These are phyloP conservation scores for Yarrowia porcina DNA, from an alignment of 805 yeast genomes.

Conservation along the genomic window DNA sequence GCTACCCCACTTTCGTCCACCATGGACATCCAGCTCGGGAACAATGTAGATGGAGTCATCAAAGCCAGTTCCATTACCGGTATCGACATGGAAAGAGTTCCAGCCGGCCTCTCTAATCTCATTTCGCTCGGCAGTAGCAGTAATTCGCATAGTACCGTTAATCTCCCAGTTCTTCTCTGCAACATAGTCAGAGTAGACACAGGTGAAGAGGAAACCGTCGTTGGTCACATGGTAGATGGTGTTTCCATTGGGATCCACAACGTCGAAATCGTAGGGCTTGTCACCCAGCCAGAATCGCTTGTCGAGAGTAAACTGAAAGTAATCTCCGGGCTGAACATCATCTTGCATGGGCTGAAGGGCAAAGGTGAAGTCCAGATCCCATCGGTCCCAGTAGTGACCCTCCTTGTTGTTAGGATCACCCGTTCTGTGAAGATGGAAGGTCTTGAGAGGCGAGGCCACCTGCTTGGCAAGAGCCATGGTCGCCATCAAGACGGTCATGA, in stretches of 20 bases:
- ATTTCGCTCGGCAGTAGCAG: conserved; percentile 8
- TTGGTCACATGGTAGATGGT: conserved; percentile 2
- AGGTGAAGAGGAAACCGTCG: neutral
- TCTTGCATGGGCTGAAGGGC: neutral
- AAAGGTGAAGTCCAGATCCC: conserved; percentile 2
- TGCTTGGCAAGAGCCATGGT: conserved; percentile 12
- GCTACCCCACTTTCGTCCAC: neutral
- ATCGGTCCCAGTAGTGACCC: conserved; percentile 1
- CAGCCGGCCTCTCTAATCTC: neutral
- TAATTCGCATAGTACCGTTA: neutral
- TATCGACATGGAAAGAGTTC: neutral
- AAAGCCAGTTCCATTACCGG: neutral
- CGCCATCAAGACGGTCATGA: neutral
- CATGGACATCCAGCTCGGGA: neutral
- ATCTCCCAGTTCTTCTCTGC: conserved; percentile 10
- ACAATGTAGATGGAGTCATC: neutral
- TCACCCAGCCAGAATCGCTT: neutral
- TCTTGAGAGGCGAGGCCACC: conserved; percentile 15
- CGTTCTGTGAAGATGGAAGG: neutral
- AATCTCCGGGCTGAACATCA: conserved; percentile 10
- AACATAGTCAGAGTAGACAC: neutral
- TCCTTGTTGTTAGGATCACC: neutral
- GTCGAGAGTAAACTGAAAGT: conserved; percentile 11
- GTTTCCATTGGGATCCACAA: neutral
- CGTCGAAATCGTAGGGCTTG: conserved; percentile 19